Evolutionary conservation across 2,329 filamentous ascomycete species (phyloP), one percentile per base, ranked within the genome.

Genomic region (Capronia americana): DNA sequence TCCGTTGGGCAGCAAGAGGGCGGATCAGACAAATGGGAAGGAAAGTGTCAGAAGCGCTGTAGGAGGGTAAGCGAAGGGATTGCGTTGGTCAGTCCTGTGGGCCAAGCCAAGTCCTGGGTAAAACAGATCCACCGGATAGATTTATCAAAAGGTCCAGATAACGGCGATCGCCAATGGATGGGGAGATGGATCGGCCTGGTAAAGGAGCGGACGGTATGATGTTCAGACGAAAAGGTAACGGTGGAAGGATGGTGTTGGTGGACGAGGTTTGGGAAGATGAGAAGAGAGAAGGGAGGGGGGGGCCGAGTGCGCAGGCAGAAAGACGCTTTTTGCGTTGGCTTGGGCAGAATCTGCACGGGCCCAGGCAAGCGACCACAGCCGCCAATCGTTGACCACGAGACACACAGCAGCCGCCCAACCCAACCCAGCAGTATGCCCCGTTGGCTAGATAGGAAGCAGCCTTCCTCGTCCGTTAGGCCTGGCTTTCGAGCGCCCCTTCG

Each of bases 1-100:
- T 70, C 68, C 60, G 67, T 68, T 69, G 69, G 69, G 69, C 61
- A 70, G 65, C 68, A 70, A 70, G 17, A 24, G 53, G 28, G 53
- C 26, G 41, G 51, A 64, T 32, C 26, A 67, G 64, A 64, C 65
- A 65, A 67, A 69, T 70, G 56, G 61, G 66, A 68, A 69, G 66
- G 24, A 61, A 54, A 59, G 58, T 48, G 54, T 62, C 66, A 60
- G 61, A 56, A 64, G 63, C 57, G 53, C n/a, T 44, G 60, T 66
- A 44, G 65, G 46, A 65, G 65, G 57, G 61, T 59, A 65, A 67
- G 68, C 62, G 62, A 66, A 46, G 58, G 61, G 48, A 51, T 67
- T 50, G 61, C 55, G 55, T 32, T 64, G 68, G 65, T 65, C 56
- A 41, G n/a, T 55, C 53, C 53, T 57, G 65, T 63, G 59, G 61